Base-by-base conservation (phyloP, 2,329 filamentous ascomycete species). In the Colletotrichum sp. region DNA sequence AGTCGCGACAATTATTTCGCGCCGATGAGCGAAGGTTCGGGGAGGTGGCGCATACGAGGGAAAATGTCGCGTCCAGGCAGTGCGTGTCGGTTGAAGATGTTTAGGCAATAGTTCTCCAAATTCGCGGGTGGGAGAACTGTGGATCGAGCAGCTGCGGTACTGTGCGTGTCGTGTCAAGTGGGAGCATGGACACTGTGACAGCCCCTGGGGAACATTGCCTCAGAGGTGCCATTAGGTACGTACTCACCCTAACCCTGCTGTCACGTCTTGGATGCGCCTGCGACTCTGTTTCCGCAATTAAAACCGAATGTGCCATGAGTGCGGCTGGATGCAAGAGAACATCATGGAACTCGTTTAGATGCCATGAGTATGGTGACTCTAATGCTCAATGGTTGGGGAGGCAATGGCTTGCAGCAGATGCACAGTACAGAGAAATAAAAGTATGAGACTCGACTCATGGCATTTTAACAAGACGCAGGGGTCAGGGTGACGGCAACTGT, bases 11-110 rank as follows among this genome's bases (percentile, higher is more conserved):
- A 52, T 73, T 63, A 64, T 56, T 75, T 73, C 64, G 73, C 73
- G 73, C 73, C 70, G 73, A 73, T 73, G 70, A 75, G 73, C 70
- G 73, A 75, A 48, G 28, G 26, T 28, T 64, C 69, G 34, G 48
- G 59, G 63, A 62, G 16, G 56, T 64, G 58, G 73, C 73, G 73
- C 73, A 75, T 75, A 73, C 48, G 62, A 64, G 58, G 58, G 58
- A 64, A 73, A 69, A 69, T 68, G 69, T 75, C 70, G 70, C 69
- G 73, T 73, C 61, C 43, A 43, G 64, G 66, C 30, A n/a, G 30
- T 63, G 64, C 64, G 73, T 64, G 58, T 58, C 32, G 21, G 58
- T 69, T 64, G 73, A 69, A 63, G 70, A 48, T 75, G 70, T 75
- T 75, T 75, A 73, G 73, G 64, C 66, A 58, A 69, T 36, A 58